Evolutionary conservation across 1,284 basidiomycete species (phyloP).

Genomic region (Phellopilus nigrolimitatus): DNA sequence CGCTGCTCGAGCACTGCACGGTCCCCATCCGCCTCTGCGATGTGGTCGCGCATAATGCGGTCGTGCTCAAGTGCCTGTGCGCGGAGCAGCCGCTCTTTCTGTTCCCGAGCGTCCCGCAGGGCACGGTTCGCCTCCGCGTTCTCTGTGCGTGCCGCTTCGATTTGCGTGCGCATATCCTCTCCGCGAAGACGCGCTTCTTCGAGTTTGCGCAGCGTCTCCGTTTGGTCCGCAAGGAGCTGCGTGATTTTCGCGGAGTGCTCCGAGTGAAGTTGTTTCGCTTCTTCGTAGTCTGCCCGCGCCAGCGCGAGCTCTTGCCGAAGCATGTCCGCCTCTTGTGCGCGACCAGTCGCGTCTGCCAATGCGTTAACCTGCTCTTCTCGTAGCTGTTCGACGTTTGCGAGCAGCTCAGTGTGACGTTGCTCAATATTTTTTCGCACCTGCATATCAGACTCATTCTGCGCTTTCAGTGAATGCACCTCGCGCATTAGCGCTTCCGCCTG

Average conservation of each 20-base stretch:
- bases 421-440: slow-evolving; percentile 58
- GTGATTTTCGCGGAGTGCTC: slow-evolving; percentile 60
- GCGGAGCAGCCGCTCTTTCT: slow-evolving; percentile 72
- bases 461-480: slow-evolving; percentile 58
- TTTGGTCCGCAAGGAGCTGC: slow-evolving; percentile 69
- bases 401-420: slow-evolving; percentile 60
- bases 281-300: slow-evolving; percentile 60
- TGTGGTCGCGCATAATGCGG: slow-evolving; percentile 78
- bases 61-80: slow-evolving; percentile 80
- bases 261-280: slow-evolving; percentile 67
- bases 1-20: slow-evolving; percentile 85
- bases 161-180: slow-evolving; percentile 70
- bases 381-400: slow-evolving; percentile 53
- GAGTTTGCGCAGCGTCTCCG: slow-evolving; percentile 58
- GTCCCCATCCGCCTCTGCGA: slow-evolving; percentile 88
- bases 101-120: slow-evolving; percentile 58
- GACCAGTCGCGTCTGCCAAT: slow-evolving; percentile 64
- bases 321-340: slow-evolving; percentile 55
- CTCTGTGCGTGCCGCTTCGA: slow-evolving; percentile 60
- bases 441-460: slow-evolving; percentile 58
- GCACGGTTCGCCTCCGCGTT: slow-evolving; percentile 64
- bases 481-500: slow-evolving; percentile 51
- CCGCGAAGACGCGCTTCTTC: slow-evolving; percentile 70
- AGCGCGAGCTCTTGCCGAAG: slow-evolving; percentile 68
- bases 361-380: slow-evolving; percentile 57